A percentile compares a stretch with the other conserved stretches of the same genome.
Conservation (phyloP, 768 basidiomycete species). For the Cystobasidium ongulense region DNA sequence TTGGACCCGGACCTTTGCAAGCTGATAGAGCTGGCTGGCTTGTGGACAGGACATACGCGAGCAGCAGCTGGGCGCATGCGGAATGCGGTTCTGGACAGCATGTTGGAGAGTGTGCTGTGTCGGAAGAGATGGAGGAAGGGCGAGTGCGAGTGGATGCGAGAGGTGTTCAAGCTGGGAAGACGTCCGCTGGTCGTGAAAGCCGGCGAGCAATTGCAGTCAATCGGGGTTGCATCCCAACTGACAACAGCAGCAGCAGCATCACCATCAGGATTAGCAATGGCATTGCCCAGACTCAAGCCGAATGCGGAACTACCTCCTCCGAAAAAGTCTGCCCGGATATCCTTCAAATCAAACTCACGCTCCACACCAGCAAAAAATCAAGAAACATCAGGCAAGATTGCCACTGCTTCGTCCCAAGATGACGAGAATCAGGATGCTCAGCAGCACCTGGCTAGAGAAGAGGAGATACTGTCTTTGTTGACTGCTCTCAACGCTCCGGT, state of each 20-base stretch:
- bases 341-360: not conserved
- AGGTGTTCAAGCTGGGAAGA: no score
- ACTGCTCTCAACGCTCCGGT: conserved; percentile 12
- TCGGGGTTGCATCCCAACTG: no score
- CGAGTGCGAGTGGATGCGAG: not conserved
- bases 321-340: not conserved
- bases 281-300: not conserved
- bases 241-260: not conserved
- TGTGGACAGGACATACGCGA: not conserved
- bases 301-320: not conserved
- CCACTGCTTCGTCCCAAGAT: not conserved
- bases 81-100: conserved; percentile 3
- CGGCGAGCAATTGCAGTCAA: not conserved
- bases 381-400: not conserved
- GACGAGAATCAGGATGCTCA: not conserved
- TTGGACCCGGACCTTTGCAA: not conserved
- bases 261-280: no score
- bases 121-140: not conserved
- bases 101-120: not conserved
- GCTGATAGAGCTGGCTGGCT: not conserved
- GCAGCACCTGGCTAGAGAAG: not conserved
- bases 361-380: not conserved
- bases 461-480: conserved; percentile 12
- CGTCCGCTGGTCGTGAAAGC: no score
- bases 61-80: not conserved